Evolutionary conservation across 305 asterid genomes (phyloP), one percentile per base, ranked within the genome.

Genomic region (Fraxinus paxiana): DNA sequence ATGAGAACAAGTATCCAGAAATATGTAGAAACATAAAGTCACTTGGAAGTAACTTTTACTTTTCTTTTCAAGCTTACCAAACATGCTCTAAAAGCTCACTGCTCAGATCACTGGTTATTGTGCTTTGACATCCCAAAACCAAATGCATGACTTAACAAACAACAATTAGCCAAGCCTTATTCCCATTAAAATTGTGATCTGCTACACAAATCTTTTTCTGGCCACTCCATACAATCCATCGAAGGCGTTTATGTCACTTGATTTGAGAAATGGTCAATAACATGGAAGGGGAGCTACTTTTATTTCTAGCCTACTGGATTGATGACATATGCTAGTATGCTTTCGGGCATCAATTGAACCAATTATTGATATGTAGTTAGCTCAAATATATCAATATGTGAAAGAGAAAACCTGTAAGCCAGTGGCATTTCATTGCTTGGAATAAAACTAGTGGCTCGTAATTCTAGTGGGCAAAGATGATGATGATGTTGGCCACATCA

Each of bases 401-500:
- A 20, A 61, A 61, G 31, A 61, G 70, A 61, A 1, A 20, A 61
- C 26, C 31, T 61, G 5, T 61, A 22, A 61, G 31, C 70, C 69
- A 20, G 28, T 59, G 70, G 70, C 30, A 59, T 59, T 20, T 59
- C 30, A 59, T 59, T 59, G 22, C 22, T 59, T 10, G 71, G 12
- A 35, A 6, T 41, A 33, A 5, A 34, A 35, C 54, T 9, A 31
- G 3, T 35, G 75, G 46, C 24, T 10, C 18, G 77, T 74, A 73
- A 63, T 54, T 73, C 26, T 31, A n/a, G 30, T 38, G 37, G 71
- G 73, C 15, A 61, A 37, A 56, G 24, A 69, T 79, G 78, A 34
- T 79, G 78, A 34, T 63, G 51, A 59, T 43, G 65, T 31, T 75
- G 48, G 34, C 78, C 75, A 46, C 76, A 5, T 46, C 26, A 43